These are phyloP conservation scores for Ophiostoma montium DNA, from an alignment of 2,329 filamentous ascomycete genomes.

Conservation along the genomic window DNA sequence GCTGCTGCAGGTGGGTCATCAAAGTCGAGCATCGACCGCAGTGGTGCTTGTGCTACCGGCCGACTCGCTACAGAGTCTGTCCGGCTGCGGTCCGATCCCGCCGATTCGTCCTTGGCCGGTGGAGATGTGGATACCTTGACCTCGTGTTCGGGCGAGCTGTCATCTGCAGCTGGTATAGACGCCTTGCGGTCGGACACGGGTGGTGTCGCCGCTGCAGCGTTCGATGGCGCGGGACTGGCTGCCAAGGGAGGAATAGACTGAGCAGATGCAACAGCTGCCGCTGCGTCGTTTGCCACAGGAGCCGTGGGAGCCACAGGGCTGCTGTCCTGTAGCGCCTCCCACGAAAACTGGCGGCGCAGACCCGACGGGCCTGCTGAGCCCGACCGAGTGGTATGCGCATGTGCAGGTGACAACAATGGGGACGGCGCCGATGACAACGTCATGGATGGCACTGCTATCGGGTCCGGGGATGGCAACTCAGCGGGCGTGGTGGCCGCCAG, in stretches of 20 bases:
- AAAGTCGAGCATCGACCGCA: conserved; percentile 13
- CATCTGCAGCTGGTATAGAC: too few relatives aligned
- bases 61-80: not conserved
- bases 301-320: not conserved
- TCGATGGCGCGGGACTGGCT: not conserved
- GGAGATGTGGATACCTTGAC: too few relatives aligned
- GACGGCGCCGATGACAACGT: not conserved
- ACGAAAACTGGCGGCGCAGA: conserved; percentile 26
- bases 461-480: not conserved
- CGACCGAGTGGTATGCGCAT: too few relatives aligned
- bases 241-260: too few relatives aligned
- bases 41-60: not conserved
- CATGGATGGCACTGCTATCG: not conserved
- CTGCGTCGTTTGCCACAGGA: not conserved
- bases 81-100: not conserved
- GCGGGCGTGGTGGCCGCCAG: not conserved
- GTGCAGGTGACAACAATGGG: not conserved
- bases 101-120: not conserved
- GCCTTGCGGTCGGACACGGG: not conserved
- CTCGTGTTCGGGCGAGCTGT: too few relatives aligned
- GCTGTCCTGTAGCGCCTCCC: conserved; percentile 25
- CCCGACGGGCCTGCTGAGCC: not conserved
- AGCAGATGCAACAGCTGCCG: not conserved
- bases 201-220: conserved; percentile 1
- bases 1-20: not conserved